Conservation (phyloP, 2,329 filamentous ascomycete species). For the Penicillium sp. region DNA sequence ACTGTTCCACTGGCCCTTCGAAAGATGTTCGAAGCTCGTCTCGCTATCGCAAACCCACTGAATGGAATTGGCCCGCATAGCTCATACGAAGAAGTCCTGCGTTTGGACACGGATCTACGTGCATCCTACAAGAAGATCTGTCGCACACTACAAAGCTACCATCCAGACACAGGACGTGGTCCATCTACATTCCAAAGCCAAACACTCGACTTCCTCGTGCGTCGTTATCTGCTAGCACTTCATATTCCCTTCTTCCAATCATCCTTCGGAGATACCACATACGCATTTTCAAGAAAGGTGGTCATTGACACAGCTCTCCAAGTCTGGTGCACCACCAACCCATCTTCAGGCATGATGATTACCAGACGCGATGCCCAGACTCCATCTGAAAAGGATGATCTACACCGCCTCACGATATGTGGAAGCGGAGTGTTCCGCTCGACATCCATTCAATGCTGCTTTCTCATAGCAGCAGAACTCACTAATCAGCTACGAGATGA, state of each 20-base stretch:
- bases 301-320: slow-evolving; percentile 52
- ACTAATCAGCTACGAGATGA: slow-evolving; percentile 30
- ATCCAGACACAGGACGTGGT: not conserved
- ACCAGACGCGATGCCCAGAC: not conserved
- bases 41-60: slow-evolving; percentile 33
- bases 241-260: slow-evolving; percentile 31
- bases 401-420: slow-evolving; percentile 42
- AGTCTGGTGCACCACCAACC: slow-evolving; percentile 46
- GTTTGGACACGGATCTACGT: slow-evolving; percentile 46
- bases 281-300: slow-evolving; percentile 53
- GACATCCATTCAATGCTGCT: slow-evolving; percentile 16
- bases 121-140: slow-evolving; percentile 45
- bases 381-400: slow-evolving; percentile 18
- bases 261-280: slow-evolving; percentile 22
- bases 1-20: slow-evolving; percentile 40
- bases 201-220: slow-evolving; percentile 29
- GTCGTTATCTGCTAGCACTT: slow-evolving; percentile 29
- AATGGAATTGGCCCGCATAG: slow-evolving; percentile 24
- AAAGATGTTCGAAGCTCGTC: slow-evolving; percentile 37
- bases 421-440: slow-evolving; percentile 35
- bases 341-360: slow-evolving; percentile 17
- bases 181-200: slow-evolving; percentile 3
- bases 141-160: slow-evolving; percentile 24
- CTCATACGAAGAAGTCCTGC: slow-evolving; percentile 26
- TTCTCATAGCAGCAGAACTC: slow-evolving; percentile 28